Evolutionary conservation across 805 yeast species (phyloP), one percentile per base, ranked within the genome.

Genomic region (Komagataella ulmi): DNA sequence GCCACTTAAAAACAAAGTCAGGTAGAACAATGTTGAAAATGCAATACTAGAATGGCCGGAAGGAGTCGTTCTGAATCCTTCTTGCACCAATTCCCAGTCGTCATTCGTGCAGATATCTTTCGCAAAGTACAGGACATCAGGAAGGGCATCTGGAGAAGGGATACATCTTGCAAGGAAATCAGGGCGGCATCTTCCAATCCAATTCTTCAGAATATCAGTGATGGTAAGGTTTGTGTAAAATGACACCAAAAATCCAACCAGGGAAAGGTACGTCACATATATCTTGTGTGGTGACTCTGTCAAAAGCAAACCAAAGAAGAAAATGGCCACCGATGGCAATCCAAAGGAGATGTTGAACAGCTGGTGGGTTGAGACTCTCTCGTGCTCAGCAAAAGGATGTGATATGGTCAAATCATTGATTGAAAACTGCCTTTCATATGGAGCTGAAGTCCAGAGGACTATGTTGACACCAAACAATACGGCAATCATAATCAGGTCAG

Each of bases 181-280:
- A 0, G 99, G 99, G 54, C 99, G 74, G 55, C 84, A 87, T 61
- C 97, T 77, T 3, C 97, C 97, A 52, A 91, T 79, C 80, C 86
- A 80, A 61, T 84, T 81, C 68, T 91, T 91, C 54, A 88, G 63
- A 14, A 82, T 69, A 60, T 88, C 88, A 3, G 96, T 87, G 50
- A 85, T 60, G 24, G 83, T 69, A 46, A 80, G 73, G 24, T 86
- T 79, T 12, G 81, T 66, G 17, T 79, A 72, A 52, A 85, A 69
- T 0, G 89, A 73, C 1, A 87, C 65, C 7, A 70, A 63, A 23
- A 87, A 70, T 1, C 96, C 96, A 21, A 90, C 56, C 0, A 82
- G 54, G 0, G 95, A 80, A 17, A 83, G 67, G 59, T 79, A 83
- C 12, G 83, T 67, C 24, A 84, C 72, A 62, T 84, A 81, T 8